Percentiles rank a stretch among this genome's conserved stretches.
Evolutionary conservation across 345 rosid species (phyloP).

Genomic region (Crucihimalaya himalaica): DNA sequence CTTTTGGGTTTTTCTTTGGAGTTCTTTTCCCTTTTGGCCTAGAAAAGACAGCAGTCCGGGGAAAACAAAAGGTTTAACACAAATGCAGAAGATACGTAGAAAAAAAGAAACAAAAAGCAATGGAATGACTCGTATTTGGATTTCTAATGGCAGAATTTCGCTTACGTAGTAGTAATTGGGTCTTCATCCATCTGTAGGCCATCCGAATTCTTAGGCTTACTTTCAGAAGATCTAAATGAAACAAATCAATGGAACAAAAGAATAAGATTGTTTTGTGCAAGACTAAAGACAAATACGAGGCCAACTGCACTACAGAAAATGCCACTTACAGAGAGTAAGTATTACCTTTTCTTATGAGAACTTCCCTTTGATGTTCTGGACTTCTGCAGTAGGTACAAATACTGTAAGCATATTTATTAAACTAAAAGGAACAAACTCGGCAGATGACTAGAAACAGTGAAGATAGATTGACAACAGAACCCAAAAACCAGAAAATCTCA

Average conservation of each 20-base stretch:
- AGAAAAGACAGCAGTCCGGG: constrained; percentile 13
- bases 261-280: neutral
- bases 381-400: constrained; percentile 54
- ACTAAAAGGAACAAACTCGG: neutral
- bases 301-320: neutral
- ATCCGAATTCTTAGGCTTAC: constrained; percentile 48
- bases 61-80: constrained; percentile 9
- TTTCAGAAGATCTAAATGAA: constrained; percentile 56
- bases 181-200: constrained; percentile 47
- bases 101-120: neutral
- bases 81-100: neutral
- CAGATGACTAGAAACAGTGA: constrained; percentile 13
- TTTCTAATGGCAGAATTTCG: constrained; percentile 21
- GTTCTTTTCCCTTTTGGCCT: constrained; percentile 86
- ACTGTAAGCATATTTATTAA: constrained; percentile 24
- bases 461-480: constrained; percentile 28
- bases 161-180: constrained; percentile 60
- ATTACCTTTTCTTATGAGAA: constrained; percentile 53
- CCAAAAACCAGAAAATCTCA: constrained; percentile 17
- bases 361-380: constrained; percentile 48
- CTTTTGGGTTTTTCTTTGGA: constrained; percentile 61
- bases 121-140: constrained; percentile 18
- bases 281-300: constrained; percentile 4
- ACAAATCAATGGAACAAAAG: constrained; percentile 17
- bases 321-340: constrained; percentile 16